Percentiles rank a stretch among this genome's conserved stretches.
These are phyloP conservation scores for Ganoderma multipileum DNA, from an alignment of 1,284 basidiomycete species.

Conservation along the genomic window DNA sequence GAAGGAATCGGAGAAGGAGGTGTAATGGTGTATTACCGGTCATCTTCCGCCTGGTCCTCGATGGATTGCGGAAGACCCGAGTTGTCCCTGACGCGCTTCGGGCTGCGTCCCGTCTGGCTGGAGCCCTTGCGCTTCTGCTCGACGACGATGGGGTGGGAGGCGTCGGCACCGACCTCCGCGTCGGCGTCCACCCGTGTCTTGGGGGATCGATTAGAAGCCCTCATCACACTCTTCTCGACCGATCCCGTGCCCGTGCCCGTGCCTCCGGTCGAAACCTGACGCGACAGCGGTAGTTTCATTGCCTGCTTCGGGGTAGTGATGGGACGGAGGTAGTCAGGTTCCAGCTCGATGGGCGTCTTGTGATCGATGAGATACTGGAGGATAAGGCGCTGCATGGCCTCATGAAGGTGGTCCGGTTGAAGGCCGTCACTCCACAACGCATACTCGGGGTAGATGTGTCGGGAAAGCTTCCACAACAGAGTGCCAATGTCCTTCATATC, in stretches of 20 bases:
- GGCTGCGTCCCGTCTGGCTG: neutral
- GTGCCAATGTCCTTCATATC: constrained; percentile 1
- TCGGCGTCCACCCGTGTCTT: too few species aligned
- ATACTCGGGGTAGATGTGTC: neutral
- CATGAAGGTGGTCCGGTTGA: neutral
- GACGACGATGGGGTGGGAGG: constrained; percentile 22
- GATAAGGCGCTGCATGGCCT: constrained; percentile 8
- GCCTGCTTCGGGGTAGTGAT: neutral
- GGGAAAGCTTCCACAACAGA: neutral
- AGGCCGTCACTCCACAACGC: neutral
- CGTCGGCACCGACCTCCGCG: too few species aligned
- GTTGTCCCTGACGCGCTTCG: neutral
- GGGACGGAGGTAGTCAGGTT: neutral
- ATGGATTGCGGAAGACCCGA: too few species aligned
- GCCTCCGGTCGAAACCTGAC: too few species aligned
- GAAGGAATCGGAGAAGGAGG: too few species aligned
- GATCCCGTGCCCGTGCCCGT: too few species aligned
- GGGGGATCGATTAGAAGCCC: too few species aligned
- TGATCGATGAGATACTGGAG: constrained; percentile 7
- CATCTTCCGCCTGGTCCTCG: too few species aligned
- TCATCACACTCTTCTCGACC: too few species aligned
- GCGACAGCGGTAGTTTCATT: too few species aligned
- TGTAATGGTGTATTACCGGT: too few species aligned
- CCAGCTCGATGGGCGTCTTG: neutral
- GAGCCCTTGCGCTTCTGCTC: neutral